Percentiles rank a stretch among this genome's conserved stretches.
Evolutionary conservation across 208 protist genomes (phyloP).

Genomic region (Trypanosoma avium): DNA sequence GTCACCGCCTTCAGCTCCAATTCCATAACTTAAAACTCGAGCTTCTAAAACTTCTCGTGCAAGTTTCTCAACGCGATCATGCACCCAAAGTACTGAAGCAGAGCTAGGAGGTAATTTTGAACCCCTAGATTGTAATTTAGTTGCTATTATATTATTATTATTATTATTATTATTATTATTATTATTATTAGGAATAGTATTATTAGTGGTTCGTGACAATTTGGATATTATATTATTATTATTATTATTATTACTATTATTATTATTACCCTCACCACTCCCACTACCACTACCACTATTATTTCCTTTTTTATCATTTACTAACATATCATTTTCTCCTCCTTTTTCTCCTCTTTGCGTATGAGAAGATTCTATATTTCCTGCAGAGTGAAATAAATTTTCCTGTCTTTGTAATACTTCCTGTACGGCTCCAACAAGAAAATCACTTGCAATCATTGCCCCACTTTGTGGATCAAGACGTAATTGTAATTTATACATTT

Average conservation of each 20-base stretch:
- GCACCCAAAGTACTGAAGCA: constrained; percentile 77
- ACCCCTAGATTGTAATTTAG: no score
- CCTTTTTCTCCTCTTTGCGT: background rate
- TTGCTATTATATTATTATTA: background rate
- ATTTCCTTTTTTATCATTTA: background rate
- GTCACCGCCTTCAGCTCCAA: constrained; percentile 74
- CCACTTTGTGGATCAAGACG: constrained; percentile 57
- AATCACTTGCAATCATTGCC: constrained; percentile 70
- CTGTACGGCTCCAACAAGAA: constrained; percentile 61
- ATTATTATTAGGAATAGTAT: background rate
- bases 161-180: background rate
- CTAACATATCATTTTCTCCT: no score
- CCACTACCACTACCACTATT: background rate
- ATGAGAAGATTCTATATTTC: no score
- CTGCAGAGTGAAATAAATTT: constrained; percentile 49
- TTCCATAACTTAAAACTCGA: constrained; percentile 76
- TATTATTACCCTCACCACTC: background rate
- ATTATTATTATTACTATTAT: background rate
- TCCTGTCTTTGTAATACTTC: constrained; percentile 64
- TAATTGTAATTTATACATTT: constrained; percentile 70
- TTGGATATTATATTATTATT: background rate
- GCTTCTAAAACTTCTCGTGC: constrained; percentile 64
- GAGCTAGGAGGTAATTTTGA: constrained; percentile 63
- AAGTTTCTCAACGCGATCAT: constrained; percentile 61
- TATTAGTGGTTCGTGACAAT: no score